phyloP scores from a whole-genome alignment of 1,284 basidiomycete species.

The Schizophyllum amplum region DNA sequence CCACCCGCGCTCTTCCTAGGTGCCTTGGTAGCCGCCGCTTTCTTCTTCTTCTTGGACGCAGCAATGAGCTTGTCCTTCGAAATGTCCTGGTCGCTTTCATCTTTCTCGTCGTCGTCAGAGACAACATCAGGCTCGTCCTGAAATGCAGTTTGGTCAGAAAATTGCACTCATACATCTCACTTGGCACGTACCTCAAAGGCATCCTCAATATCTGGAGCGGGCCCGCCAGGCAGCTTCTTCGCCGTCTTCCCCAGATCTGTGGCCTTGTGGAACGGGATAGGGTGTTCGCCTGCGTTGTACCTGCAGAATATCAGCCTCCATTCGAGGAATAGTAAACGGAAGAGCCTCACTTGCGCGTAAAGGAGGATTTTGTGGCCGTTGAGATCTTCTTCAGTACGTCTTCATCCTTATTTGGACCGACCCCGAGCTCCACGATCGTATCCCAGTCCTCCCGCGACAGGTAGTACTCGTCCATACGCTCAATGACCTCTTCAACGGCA shows the following conservation, averaged over 20 bases:
- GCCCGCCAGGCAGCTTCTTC: constrained; percentile 68
- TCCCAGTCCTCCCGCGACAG: constrained; percentile 95
- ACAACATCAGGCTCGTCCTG: constrained; percentile 42
- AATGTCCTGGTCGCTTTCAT: constrained; percentile 32
- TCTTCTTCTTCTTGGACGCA: constrained; percentile 34
- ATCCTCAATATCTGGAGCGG: constrained; percentile 84
- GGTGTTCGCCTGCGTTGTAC: constrained; percentile 83
- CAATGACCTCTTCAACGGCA: constrained; percentile 77
- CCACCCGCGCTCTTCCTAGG: not conserved
- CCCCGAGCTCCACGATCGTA: constrained; percentile 85
- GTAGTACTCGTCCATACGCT: constrained; percentile 91
- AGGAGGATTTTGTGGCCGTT: constrained; percentile 71
- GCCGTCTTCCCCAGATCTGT: constrained; percentile 69
- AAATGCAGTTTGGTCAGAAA: constrained; percentile 18
- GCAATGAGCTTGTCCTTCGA: constrained; percentile 43
- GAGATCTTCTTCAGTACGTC: constrained; percentile 79
- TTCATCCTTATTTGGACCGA: constrained; percentile 74
- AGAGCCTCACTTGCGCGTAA: constrained; percentile 73
- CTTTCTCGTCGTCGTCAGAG: constrained; percentile 42
- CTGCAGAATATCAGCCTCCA: constrained; percentile 28
- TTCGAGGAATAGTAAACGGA: constrained; percentile 1
- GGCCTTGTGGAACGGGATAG: constrained; percentile 86
- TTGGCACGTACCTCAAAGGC: constrained; percentile 49
- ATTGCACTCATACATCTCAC: constrained; percentile 1
- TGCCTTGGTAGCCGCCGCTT: constrained; percentile 13